Evolutionary conservation across 192 early-diverging fungal genomes (phyloP).

Genomic region (Jimgerdemannia flammicorona): DNA sequence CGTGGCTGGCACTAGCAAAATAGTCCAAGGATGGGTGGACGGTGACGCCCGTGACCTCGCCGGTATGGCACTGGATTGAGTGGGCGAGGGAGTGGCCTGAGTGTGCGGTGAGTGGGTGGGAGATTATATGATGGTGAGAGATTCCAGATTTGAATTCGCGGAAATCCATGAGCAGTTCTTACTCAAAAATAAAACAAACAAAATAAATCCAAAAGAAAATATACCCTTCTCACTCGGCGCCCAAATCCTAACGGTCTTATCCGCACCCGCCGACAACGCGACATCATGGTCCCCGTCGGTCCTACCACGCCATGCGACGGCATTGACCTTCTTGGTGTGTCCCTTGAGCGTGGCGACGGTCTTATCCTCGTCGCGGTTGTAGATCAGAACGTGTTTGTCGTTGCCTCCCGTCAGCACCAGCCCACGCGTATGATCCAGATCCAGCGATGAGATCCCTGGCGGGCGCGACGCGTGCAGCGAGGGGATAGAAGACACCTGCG

Average conservation of each 20-base stretch:
- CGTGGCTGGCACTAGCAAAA: conserved; percentile 68
- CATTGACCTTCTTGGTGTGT: conserved; percentile 79
- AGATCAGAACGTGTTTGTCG: conserved; percentile 75
- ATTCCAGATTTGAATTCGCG: too few species aligned
- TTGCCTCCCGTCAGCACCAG: conserved; percentile 75
- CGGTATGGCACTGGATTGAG: conserved; percentile 64
- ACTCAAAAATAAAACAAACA: too few species aligned
- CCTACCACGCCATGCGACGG: conserved; percentile 62
- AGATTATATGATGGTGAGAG: conserved; percentile 6
- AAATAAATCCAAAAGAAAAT: conserved; percentile 7
- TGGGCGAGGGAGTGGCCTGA: conserved; percentile 36
- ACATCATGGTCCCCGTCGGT: conserved; percentile 40
- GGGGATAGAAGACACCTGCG: conserved; percentile 40
- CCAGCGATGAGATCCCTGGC: conserved; percentile 62
- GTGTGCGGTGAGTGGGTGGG: background rate
- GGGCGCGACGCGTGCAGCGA: conserved; percentile 71
- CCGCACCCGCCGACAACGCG: conserved; percentile 71
- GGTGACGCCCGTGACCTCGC: conserved; percentile 68
- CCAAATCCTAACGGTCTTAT: conserved; percentile 83
- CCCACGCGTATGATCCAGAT: conserved; percentile 50
- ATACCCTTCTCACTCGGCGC: conserved; percentile 41
- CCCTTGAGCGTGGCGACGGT: conserved; percentile 70
- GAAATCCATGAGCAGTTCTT: too few species aligned
- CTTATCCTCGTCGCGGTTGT: conserved; percentile 59
- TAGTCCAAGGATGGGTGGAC: conserved; percentile 82